Percentiles rank a stretch among this genome's conserved stretches.
These are phyloP conservation scores for Glebionis coronaria DNA, from an alignment of 129 eudicot genomes.

Conservation along the genomic window DNA sequence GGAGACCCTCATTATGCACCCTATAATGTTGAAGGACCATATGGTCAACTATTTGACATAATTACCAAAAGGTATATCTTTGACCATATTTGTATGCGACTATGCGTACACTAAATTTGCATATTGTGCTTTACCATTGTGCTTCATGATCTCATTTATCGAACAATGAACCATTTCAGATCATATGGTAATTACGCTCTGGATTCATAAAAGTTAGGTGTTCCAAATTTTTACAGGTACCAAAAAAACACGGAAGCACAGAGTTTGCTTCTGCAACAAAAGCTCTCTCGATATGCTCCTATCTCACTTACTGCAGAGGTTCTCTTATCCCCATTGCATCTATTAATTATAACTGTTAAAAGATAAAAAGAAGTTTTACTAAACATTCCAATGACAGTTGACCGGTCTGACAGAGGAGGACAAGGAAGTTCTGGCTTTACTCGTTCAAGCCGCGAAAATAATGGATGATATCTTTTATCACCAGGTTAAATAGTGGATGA, in stretches of 20 bases:
- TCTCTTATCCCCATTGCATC: conserved; percentile 2
- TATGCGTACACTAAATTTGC: neutral
- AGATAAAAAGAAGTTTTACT: conserved; percentile 4
- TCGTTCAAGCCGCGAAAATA: conserved; percentile 70
- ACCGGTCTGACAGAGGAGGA: conserved; percentile 63
- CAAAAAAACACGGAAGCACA: conserved; percentile 53
- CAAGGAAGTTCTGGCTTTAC: conserved; percentile 61
- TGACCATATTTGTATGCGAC: neutral
- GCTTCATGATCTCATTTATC: neutral
- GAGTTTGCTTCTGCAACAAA: conserved; percentile 53
- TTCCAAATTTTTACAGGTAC: conserved; percentile 49
- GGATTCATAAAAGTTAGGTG: neutral
- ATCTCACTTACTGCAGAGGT: conserved; percentile 85
- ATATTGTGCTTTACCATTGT: neutral
- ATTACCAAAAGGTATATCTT: conserved; percentile 58
- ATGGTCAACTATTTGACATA: conserved; percentile 75
- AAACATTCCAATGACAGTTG: conserved; percentile 47
- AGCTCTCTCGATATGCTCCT: conserved; percentile 78
- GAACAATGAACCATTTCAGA: neutral
- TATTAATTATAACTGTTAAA: neutral
- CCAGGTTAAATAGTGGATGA: too few species aligned
- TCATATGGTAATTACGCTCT: neutral
- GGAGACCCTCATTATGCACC: conserved; percentile 79
- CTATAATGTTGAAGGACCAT: conserved; percentile 63
- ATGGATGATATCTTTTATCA: conserved; percentile 72